Evolutionary conservation across 2,329 filamentous ascomycete species (phyloP), one percentile per base, ranked within the genome.

Genomic region (Monosporascus sp.): DNA sequence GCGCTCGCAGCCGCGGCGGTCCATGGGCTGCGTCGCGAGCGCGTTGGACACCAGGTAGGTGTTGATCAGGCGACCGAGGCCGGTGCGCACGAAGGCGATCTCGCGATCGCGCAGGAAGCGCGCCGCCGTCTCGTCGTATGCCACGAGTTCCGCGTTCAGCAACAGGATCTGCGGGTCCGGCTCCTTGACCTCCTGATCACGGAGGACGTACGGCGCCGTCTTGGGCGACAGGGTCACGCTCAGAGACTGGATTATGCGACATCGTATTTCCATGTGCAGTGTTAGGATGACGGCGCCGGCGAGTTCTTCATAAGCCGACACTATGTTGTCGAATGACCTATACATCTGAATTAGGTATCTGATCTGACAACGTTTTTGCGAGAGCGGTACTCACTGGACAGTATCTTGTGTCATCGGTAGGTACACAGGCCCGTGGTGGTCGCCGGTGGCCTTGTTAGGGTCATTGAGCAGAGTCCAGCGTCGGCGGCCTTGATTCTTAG

Each of bases 321-420:
- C 79, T 18, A 96, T 94, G 54, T 80, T 85, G 69, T 99, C 94
- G 68, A 99, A 97, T 18, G 85, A 84, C 61, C 86, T 89, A 51
- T 2, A 31, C 20, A n/a, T n/a, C 45, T 44, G 3, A 34, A 52
- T 61, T 49, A 59, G 54, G n/a, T 42, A 45, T 45, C 14, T 3
- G 36, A 15, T 20, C 6, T 3, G 22, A 39, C 38, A 11, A 36
- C 48, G 31, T 17, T 51, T 34, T n/a, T 9, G 18, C 34, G 6
- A 49, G 37, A 37, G 17, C 6, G 45, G 11, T 20, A 77, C 84
- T 74, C 83, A 90, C 84, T 83, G 79, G 14, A 89, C 91, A 17
- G 89, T 93, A 61, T 96, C 89, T 57, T 84, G 78, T 53, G 92
- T 96, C 70, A 99, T 84, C 0, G 94, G 94, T 27, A 99, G 79